Percentiles rank a stretch among this genome's conserved stretches.
Conservation (phyloP, 805 yeast genomes). For the Cyberlindnera americana region DNA sequence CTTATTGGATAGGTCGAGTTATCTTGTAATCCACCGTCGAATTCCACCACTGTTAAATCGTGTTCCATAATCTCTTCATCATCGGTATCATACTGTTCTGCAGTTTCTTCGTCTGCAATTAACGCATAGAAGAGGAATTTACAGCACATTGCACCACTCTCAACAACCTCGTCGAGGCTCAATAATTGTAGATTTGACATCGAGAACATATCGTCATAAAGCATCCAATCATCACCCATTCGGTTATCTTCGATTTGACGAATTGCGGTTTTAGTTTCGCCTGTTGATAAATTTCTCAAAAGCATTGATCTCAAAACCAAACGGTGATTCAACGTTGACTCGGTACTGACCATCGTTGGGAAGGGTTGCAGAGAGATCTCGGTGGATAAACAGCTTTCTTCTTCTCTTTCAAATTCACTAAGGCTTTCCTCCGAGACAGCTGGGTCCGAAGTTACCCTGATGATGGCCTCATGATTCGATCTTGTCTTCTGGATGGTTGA, state of each 20-base stretch:
- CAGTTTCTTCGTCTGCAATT: constrained; percentile 4
- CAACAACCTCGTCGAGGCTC: constrained; percentile 33
- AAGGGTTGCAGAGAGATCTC: constrained; percentile 14
- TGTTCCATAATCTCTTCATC: constrained; percentile 19
- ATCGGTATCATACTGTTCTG: constrained; percentile 1
- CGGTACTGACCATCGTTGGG: constrained; percentile 17
- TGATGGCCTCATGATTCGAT: constrained; percentile 4
- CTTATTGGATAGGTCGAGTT: constrained; percentile 13
- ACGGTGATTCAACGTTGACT: constrained; percentile 10
- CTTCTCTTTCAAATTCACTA: constrained; percentile 7
- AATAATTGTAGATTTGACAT: constrained; percentile 35
- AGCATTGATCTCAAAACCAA: constrained; percentile 22
- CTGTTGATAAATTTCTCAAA: constrained; percentile 19
- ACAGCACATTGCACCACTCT: constrained; percentile 25
- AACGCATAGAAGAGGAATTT: constrained; percentile 33
- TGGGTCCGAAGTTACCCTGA: constrained; percentile 7
- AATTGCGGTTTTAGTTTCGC: constrained; percentile 24
- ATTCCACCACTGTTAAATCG: constrained; percentile 27
- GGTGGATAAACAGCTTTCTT: constrained; percentile 3
- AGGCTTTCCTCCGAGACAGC: constrained; percentile 5
- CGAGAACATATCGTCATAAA: constrained; percentile 36
- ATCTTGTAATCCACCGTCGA: constrained; percentile 20
- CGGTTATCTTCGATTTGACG: constrained; percentile 22
- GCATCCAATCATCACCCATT: constrained; percentile 38
- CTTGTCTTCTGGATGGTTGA: constrained; percentile 15